Conservation (phyloP, 176 grass and related monocot genomes). For the Raddia distichophylla region DNA sequence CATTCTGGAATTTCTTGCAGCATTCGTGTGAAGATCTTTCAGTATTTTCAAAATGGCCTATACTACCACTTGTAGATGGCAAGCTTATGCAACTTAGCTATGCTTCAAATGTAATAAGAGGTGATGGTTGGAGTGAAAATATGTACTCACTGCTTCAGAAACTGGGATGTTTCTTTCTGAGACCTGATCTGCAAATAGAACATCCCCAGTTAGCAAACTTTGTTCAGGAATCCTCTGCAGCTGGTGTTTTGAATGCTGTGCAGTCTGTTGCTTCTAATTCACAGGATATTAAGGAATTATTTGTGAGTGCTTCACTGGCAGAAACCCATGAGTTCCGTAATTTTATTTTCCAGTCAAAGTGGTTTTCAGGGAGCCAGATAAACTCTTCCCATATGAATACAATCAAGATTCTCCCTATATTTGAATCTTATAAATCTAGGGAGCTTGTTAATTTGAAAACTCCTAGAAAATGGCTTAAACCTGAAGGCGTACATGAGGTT, state of each 20-base stretch:
- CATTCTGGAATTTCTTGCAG: constrained; percentile 82
- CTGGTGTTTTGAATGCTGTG: constrained; percentile 87
- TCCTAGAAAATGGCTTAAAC: constrained; percentile 93
- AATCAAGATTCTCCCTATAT: constrained; percentile 85
- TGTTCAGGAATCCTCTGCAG: constrained; percentile 83
- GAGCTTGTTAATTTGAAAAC: constrained; percentile 69
- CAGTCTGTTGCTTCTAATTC: constrained; percentile 63
- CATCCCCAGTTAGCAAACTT: constrained; percentile 78
- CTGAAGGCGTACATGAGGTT: constrained; percentile 82
- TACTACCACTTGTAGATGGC: constrained; percentile 80
- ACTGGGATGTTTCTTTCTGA: constrained; percentile 81
- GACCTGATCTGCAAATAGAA: constrained; percentile 75
- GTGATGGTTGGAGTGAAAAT: constrained; percentile 96
- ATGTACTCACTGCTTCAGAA: constrained; percentile 90
- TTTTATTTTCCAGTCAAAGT: constrained; percentile 98
- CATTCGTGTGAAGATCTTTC: constrained; percentile 83
- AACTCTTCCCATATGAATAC: constrained; percentile 58
- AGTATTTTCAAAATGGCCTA: constrained; percentile 84
- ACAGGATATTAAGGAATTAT: constrained; percentile 62
- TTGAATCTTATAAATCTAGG: constrained; percentile 95
- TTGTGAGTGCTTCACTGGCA: constrained; percentile 61
- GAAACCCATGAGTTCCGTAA: constrained; percentile 86
- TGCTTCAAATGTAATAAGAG: constrained; percentile 91
- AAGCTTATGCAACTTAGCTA: constrained; percentile 73
- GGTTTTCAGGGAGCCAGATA: constrained; percentile 86